These are phyloP conservation scores for Vanderwaltozyma tropicalis DNA, from an alignment of 805 yeast genomes.

Conservation along the genomic window DNA sequence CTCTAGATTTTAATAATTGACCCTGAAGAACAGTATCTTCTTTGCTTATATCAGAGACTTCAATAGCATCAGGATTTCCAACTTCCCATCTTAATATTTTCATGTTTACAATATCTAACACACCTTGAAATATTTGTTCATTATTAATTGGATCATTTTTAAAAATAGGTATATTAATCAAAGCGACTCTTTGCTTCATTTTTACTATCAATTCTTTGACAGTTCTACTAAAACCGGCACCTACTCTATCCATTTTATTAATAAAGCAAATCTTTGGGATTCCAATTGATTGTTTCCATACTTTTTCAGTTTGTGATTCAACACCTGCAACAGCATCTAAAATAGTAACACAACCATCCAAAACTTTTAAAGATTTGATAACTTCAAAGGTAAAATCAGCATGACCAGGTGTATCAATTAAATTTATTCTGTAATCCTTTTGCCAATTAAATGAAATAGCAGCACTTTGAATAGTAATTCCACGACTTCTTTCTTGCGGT, in stretches of 20 bases:
- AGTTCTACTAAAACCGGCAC: constrained; percentile 89
- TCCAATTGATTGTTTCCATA: constrained; percentile 77
- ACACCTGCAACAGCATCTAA: constrained; percentile 96
- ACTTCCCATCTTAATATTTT: constrained; percentile 41
- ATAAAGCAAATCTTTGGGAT: constrained; percentile 76
- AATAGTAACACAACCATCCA: constrained; percentile 90
- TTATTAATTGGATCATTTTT: constrained; percentile 27
- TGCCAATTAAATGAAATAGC: constrained; percentile 90
- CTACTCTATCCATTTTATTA: constrained; percentile 93
- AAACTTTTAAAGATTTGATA: constrained; percentile 72
- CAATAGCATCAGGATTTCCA: constrained; percentile 16
- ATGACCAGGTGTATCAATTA: constrained; percentile 97
- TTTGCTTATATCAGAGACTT: constrained; percentile 47
- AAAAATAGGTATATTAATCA: constrained; percentile 73
- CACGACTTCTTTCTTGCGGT: constrained; percentile 83
- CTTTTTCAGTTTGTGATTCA: constrained; percentile 95
- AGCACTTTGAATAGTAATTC: constrained; percentile 94
- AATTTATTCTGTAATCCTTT: constrained; percentile 53
- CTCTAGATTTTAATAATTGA: constrained; percentile 49
- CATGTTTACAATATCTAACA: constrained; percentile 46
- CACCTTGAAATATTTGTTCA: constrained; percentile 39
- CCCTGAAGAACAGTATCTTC: constrained; percentile 29
- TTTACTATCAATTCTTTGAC: constrained; percentile 73
- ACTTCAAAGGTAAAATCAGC: constrained; percentile 97
- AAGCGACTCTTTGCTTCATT: constrained; percentile 60